A percentile compares a stretch with the other conserved stretches of the same genome.
Conservation (phyloP, 345 rosid species). For the Brassica juncea region DNA sequence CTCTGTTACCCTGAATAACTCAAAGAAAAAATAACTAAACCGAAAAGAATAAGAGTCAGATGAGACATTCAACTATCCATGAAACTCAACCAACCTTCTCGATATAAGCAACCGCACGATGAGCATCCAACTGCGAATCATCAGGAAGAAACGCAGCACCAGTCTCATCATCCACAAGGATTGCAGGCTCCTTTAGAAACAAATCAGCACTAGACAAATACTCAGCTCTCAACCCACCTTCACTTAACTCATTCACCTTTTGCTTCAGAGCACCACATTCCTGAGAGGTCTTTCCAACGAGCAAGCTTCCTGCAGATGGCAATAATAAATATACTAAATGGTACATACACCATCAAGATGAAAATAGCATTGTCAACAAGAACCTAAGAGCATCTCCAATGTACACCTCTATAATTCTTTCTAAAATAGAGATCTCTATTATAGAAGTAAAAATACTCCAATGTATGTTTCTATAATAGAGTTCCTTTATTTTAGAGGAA, state of each 20-base stretch:
- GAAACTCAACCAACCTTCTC: constrained; percentile 55
- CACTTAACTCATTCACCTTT: constrained; percentile 59
- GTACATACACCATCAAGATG: neutral
- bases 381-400: too few relatives aligned
- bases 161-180: constrained; percentile 53
- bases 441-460: too few relatives aligned
- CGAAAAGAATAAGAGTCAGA: constrained; percentile 1
- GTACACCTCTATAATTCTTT: too few relatives aligned
- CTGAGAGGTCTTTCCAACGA: constrained; percentile 61
- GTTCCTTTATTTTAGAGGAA: too few relatives aligned
- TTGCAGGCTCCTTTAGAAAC: constrained; percentile 57
- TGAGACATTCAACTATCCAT: neutral
- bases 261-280: constrained; percentile 55
- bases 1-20: constrained; percentile 57
- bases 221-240: constrained; percentile 71
- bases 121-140: constrained; percentile 89
- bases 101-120: constrained; percentile 61
- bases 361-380: neutral
- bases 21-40: constrained; percentile 1
- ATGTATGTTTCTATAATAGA: too few relatives aligned
- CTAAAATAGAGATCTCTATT: too few relatives aligned
- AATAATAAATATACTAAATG: constrained; percentile 1
- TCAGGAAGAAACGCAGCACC: constrained; percentile 81
- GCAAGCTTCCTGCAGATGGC: constrained; percentile 62
- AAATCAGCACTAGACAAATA: constrained; percentile 64